Evolutionary conservation across 1,284 basidiomycete species (phyloP), one percentile per base, ranked within the genome.

Genomic region (Ceratobasidium sp.): DNA sequence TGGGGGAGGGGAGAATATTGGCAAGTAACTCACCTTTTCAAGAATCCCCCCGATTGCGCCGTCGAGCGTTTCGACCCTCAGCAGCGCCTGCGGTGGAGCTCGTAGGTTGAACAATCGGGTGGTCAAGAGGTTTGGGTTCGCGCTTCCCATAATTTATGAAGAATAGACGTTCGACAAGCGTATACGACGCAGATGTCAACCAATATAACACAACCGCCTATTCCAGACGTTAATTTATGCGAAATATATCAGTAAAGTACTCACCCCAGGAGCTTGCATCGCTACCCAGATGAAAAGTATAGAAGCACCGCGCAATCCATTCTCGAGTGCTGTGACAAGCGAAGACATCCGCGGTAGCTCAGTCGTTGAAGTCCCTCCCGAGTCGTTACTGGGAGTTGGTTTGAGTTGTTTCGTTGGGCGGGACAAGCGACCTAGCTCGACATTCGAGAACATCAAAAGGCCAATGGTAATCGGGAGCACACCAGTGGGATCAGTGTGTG

Each of bases 141-240:
- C 41, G 50, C n/a, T 74, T 71, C 20, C 78, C 79, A 7, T 66
- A 38, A 30, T 59, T 44, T 35, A 62, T 70, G 41, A 96, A 87
- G n/a, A 88, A 80, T 88, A 92, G 92, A 7, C 93, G 93, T 83
- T 96, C 94, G 20, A 92, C 79, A 30, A 97, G 85, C 50, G 95
- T 95, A 82, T 94, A 94, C 23, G 89, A 84, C 33, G 95, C 93
- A 7, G 94, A 96, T 5, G 94, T 91, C 2, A 93, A 87, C 95
- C 95, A 97, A 83, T 95, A 96, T 23, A 96, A 81, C 62, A 92
- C 87, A 23, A 97, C 88, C 66, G 92, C 90, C 94, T 96, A 81
- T 4, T 50, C 46, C 78, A 74, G 38, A 79, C 76, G 78, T 70
- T 81, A 71, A 67, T 79, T 74, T 2, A 78, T 33, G 77, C 7